Percentiles rank a stretch among this genome's conserved stretches.
Conservation (phyloP, 2,329 filamentous ascomycete genomes). For the Calonectria pseudoreteaudii region DNA sequence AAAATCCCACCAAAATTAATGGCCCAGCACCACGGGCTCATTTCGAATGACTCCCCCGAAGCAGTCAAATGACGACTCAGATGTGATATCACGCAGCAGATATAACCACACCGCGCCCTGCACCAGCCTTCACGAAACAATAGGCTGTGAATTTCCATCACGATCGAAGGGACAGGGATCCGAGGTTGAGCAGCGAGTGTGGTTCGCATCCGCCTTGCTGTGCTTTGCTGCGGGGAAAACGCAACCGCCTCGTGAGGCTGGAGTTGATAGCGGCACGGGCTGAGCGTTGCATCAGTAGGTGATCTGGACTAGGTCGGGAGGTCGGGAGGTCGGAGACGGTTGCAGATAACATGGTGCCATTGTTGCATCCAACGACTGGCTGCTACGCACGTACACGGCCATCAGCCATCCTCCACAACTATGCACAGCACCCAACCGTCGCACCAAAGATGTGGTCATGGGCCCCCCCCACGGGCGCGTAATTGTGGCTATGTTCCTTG, state of each 20-base stretch:
- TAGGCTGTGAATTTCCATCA: neutral
- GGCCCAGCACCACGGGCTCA: neutral
- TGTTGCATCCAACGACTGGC: neutral
- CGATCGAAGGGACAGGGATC: neutral
- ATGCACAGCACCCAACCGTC: neutral
- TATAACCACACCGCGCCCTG: neutral
- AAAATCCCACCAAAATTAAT: neutral
- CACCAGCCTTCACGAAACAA: neutral
- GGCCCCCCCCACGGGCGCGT: neutral
- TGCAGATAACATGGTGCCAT: conserved; percentile 10
- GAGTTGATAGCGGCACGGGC: neutral
- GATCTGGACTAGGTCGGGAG: neutral
- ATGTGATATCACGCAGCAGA: neutral
- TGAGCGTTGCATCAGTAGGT: neutral
- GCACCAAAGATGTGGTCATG: neutral
- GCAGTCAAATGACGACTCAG: neutral
- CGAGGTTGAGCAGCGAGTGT: neutral
- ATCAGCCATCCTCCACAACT: neutral
- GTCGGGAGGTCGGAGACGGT: neutral
- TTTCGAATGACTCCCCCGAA: neutral
- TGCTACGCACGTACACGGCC: neutral
- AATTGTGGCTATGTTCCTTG: conserved; percentile 3
- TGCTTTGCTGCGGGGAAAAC: too few species aligned
- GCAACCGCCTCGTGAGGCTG: neutral
- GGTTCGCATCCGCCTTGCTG: neutral